Base-by-base conservation (phyloP, 1,284 basidiomycete genomes). In the Agaricales sp. region DNA sequence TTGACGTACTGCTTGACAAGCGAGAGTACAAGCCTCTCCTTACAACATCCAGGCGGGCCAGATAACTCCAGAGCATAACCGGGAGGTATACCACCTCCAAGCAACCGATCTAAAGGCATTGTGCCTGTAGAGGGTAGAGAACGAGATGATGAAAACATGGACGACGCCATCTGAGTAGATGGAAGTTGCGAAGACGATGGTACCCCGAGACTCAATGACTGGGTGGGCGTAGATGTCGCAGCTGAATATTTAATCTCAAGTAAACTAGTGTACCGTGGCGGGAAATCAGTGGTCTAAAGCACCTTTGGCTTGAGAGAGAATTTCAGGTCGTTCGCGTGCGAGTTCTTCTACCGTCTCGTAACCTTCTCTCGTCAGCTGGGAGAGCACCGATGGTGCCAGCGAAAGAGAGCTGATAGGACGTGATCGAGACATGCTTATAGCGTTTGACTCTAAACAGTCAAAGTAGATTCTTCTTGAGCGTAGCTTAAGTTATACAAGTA, bases 1-100 rank as follows among this genome's bases (percentile, higher is more conserved):
- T 71, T 61, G 2, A 75, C 62, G 51, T 79, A 77, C 3, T 62
- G 68, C 35, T 62, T 59, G 14, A 74, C 68, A 46, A 83, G 68
- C 48, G 71, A 67, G 8, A 73, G 59, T 2, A 74, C 73, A 2
- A 84, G 56, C 2, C 57, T 56, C 52, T 82, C 81, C 56, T 83
- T 87, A 11, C 74, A 71, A 45, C 74, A 73, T 39, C 85, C 85
- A 1, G 85, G 85, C 30, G 84, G 80, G 1, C 85, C 84, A 43
- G 81, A 83, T 57, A 87, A 65, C 63, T 87, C 84, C 26, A 87
- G 66, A 52, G 86, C 69, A 53, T 74, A 69, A 8, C 82, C 80
- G 52, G 67, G 68, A 46, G 65, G 63, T 45, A 87, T 60, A 12
- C 84, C 84, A 37, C 81, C 82, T 30, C 64, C 70, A 4, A 87